These are phyloP conservation scores for Cystobasidium sp. DNA, from an alignment of 1,284 basidiomycete species.

Conservation along the genomic window DNA sequence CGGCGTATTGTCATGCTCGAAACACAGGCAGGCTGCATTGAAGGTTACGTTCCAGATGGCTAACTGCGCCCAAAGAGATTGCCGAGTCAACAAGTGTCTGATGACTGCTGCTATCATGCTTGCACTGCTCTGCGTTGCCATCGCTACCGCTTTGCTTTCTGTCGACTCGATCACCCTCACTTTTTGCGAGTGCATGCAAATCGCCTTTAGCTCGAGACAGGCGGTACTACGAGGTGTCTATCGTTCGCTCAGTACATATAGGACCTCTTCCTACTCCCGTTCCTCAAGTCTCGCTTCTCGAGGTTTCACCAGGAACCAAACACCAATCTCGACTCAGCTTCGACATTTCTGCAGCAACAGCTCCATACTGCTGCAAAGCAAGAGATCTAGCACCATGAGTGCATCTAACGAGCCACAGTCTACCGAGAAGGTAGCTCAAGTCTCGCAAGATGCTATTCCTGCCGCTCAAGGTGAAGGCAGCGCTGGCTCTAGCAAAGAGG, in stretches of 20 bases:
- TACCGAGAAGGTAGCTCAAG: slow-evolving; percentile 17
- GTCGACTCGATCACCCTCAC: slow-evolving; percentile 14
- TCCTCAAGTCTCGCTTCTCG: background rate
- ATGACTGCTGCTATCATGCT: background rate
- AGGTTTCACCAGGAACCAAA: background rate
- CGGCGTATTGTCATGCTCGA: too few relatives aligned
- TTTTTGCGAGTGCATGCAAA: slow-evolving; percentile 5
- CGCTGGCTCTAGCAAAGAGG: slow-evolving; percentile 5
- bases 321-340: background rate
- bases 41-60: too few relatives aligned
- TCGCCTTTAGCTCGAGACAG: slow-evolving; percentile 6
- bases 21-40: too few relatives aligned
- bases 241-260: background rate
- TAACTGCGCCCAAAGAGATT: too few relatives aligned
- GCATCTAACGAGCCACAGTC: background rate
- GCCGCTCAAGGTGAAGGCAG: slow-evolving; percentile 16
- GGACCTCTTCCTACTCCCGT: too few relatives aligned
- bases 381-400: slow-evolving; percentile 5
- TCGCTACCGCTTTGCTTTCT: background rate
- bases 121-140: background rate
- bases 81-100: background rate
- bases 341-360: slow-evolving; percentile 18
- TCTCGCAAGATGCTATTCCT: slow-evolving; percentile 5
- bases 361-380: background rate
- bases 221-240: slow-evolving; percentile 7